phyloP scores from a whole-genome alignment of 148 eudicot genomes.

The Rhododendron ovatum region DNA sequence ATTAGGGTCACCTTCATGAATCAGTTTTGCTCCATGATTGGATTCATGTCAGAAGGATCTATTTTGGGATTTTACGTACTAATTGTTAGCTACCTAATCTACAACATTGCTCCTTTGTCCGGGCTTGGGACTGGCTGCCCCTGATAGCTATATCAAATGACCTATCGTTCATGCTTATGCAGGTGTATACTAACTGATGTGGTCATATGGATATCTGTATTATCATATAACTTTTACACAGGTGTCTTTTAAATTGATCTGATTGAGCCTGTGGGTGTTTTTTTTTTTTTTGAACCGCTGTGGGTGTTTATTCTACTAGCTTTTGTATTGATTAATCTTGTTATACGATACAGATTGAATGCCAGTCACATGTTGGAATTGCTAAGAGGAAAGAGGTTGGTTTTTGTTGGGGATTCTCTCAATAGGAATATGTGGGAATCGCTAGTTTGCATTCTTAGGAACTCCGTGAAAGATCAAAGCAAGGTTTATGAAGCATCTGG shows the following conservation, averaged over 20 bases:
- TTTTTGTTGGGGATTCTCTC: constrained; percentile 90
- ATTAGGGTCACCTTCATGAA: not conserved
- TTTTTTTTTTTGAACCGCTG: too few relatives aligned
- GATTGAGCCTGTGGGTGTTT: not conserved
- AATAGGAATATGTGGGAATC: constrained; percentile 99
- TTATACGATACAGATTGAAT: constrained; percentile 42
- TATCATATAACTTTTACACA: not conserved
- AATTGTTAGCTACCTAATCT: not conserved
- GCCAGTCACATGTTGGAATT: constrained; percentile 64
- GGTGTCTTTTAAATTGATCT: not conserved
- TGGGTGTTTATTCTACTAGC: not conserved
- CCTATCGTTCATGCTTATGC: not conserved
- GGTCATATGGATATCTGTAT: not conserved
- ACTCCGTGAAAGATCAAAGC: constrained; percentile 55
- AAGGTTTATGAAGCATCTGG: constrained; percentile 86
- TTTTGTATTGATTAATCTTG: constrained; percentile 7
- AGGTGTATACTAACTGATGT: not conserved
- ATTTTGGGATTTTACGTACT: not conserved
- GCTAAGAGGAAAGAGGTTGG: constrained; percentile 78
- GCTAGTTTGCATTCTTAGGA: constrained; percentile 71
- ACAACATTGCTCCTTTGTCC: not conserved
- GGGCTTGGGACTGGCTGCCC: not conserved
- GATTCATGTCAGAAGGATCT: not conserved
- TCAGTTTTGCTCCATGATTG: not conserved
- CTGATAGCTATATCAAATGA: not conserved